Percentiles rank a stretch among this genome's conserved stretches.
Conservation (phyloP, 352 stramenopile genomes). For the Phytophthora citrophthora region DNA sequence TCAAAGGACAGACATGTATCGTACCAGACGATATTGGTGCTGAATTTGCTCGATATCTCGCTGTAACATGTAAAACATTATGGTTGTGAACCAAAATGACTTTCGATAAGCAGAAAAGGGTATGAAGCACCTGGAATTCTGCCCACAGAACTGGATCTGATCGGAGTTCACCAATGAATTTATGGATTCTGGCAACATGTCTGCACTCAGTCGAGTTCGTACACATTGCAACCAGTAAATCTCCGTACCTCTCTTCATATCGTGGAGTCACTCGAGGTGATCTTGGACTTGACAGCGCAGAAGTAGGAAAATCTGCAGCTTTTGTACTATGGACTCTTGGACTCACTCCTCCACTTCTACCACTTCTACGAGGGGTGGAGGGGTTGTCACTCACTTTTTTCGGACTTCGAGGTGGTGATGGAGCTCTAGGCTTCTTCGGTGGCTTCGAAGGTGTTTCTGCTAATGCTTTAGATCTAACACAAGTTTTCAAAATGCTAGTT, state of each 20-base stretch:
- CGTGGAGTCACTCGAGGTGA: conserved; percentile 9
- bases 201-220: too few relatives aligned
- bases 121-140: conserved; percentile 50
- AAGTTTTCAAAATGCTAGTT: neutral
- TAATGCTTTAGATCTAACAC: conserved; percentile 22
- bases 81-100: too few relatives aligned
- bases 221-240: neutral
- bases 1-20: neutral
- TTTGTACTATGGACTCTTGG: conserved; percentile 11
- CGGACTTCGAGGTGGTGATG: conserved; percentile 21
- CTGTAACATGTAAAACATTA: conserved; percentile 18
- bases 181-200: conserved; percentile 44
- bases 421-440: conserved; percentile 22
- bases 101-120: too few relatives aligned
- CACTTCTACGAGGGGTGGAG: conserved; percentile 16
- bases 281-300: conserved; percentile 14
- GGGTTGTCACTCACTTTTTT: conserved; percentile 6
- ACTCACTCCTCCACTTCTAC: conserved; percentile 16
- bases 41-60: conserved; percentile 49
- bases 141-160: conserved; percentile 60
- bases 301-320: neutral
- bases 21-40: conserved; percentile 48
- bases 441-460: conserved; percentile 9
- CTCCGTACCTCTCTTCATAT: conserved; percentile 32
- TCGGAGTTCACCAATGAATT: conserved; percentile 62